phyloP scores from a whole-genome alignment of 2,329 filamentous ascomycete species.

The Chaetomiaceae sp. region DNA sequence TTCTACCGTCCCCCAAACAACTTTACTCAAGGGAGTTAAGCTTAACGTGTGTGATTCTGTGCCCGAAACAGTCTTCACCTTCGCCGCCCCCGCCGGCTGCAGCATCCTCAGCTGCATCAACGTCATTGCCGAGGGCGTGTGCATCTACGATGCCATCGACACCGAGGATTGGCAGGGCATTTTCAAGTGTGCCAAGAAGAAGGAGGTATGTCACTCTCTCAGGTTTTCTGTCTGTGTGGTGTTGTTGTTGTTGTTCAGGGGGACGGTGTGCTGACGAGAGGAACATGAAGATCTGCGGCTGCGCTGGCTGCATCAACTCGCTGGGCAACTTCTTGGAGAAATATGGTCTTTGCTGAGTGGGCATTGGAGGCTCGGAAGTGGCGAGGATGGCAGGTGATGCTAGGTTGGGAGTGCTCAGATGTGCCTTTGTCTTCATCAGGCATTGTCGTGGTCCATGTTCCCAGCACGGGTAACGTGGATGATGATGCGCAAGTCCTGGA shows the following conservation, averaged over 20 bases:
- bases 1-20: no score
- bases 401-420: no score
- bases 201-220: slow-evolving; percentile 12
- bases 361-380: neutral
- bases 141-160: slow-evolving; percentile 19
- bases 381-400: neutral
- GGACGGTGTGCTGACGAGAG: slow-evolving; percentile 2
- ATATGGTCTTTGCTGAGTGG: slow-evolving; percentile 14
- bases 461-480: no score
- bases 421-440: neutral
- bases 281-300: slow-evolving; percentile 18
- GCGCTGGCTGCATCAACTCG: slow-evolving; percentile 20
- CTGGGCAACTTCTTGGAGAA: slow-evolving; percentile 17
- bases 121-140: slow-evolving; percentile 19
- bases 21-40: no score
- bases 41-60: no score
- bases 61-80: slow-evolving; percentile 22
- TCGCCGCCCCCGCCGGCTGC: slow-evolving; percentile 16
- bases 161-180: slow-evolving; percentile 15
- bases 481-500: neutral
- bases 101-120: slow-evolving; percentile 19
- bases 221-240: neutral
- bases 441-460: no score
- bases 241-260: no score
- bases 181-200: slow-evolving; percentile 20